Evolutionary conservation across 305 asterid genomes (phyloP).

Genomic region (Plantago coronopus): DNA sequence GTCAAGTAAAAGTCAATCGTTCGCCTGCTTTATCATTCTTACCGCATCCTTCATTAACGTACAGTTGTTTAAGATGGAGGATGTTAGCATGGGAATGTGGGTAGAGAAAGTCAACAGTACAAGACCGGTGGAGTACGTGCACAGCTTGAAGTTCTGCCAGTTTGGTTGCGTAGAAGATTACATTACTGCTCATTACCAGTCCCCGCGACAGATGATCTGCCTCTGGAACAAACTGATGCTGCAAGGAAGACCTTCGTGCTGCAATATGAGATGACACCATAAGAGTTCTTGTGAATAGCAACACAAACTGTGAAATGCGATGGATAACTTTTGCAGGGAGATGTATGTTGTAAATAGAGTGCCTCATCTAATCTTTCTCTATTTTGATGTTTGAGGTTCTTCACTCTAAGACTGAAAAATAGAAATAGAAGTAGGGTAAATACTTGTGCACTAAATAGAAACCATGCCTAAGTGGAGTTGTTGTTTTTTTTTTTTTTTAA

Average conservation of each 20-base stretch:
- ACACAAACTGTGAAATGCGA: conserved; percentile 7
- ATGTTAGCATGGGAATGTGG: conserved; percentile 92
- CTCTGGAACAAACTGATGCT: conserved; percentile 73
- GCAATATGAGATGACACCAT: conserved; percentile 76
- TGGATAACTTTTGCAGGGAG: conserved; percentile 49
- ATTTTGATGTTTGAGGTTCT: too few species aligned
- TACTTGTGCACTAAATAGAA: too few species aligned
- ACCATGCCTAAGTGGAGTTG: too few species aligned
- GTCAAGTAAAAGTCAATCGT: too few species aligned
- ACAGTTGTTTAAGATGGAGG: conserved; percentile 89
- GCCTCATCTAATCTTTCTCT: too few species aligned
- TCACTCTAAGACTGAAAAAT: too few species aligned
- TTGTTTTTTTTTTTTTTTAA: too few species aligned
- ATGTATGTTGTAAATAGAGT: conserved; percentile 13
- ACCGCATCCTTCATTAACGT: conserved; percentile 1
- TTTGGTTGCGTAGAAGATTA: conserved; percentile 86
- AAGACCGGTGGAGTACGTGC: conserved; percentile 61
- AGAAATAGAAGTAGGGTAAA: too few species aligned
- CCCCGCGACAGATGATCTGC: conserved; percentile 91
- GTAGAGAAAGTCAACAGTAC: conserved; percentile 58
- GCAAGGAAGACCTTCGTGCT: conserved; percentile 62
- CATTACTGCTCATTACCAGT: conserved; percentile 84
- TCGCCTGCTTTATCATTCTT: too few species aligned
- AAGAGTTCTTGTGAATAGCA: conserved; percentile 11
- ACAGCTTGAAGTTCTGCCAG: conserved; percentile 90